Evolutionary conservation across 2,329 filamentous ascomycete species (phyloP), one percentile per base, ranked within the genome.

Genomic region (Truncatella angustata): DNA sequence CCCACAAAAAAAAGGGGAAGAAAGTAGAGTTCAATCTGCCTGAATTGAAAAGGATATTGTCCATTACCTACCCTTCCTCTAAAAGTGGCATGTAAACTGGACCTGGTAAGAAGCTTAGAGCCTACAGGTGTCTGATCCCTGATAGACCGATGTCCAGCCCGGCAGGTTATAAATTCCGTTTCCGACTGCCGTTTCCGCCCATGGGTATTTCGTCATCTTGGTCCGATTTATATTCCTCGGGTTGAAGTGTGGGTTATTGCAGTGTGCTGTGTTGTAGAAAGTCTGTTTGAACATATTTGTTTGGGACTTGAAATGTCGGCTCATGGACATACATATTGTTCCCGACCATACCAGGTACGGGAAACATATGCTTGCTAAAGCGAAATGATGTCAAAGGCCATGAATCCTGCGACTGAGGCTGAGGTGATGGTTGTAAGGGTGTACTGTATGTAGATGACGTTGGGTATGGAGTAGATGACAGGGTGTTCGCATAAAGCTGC

Each of bases 201-300:
- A 55, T 56, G 42, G 57, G 54, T 28, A 55, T 62, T 48, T 66
- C 63, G 14, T 74, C 71, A 5, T 73, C 71, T 16, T 63, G 58
- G 2, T 66, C 69, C 4, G 73, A 73, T 37, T 64, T 69, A 59
- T 76, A 81, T 63, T 79, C 76, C 57, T 82, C 78, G 0, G 80
- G 79, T 54, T 81, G 56, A 83, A 82, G 56, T 81, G 76, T 35
- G 82, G 81, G 57, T 87, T 88, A 54, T 83, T 82, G 58, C 82
- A 87, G 62, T 88, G 85, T 1, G 84, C 84, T 43, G 78, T 78
- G 60, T 87, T 87, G 69, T 82, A 86, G 51, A 86, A 81, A 49
- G 79, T 84, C 58, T 87, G 86, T 61, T 84, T 84, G 61, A 87
- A 87, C 1, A 80, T 82, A 47, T 73, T 78, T 2, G 81, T 86